A percentile compares a stretch with the other conserved stretches of the same genome.
Conservation (phyloP, 176 grass and related monocot species). For the Aegilops speltoides region DNA sequence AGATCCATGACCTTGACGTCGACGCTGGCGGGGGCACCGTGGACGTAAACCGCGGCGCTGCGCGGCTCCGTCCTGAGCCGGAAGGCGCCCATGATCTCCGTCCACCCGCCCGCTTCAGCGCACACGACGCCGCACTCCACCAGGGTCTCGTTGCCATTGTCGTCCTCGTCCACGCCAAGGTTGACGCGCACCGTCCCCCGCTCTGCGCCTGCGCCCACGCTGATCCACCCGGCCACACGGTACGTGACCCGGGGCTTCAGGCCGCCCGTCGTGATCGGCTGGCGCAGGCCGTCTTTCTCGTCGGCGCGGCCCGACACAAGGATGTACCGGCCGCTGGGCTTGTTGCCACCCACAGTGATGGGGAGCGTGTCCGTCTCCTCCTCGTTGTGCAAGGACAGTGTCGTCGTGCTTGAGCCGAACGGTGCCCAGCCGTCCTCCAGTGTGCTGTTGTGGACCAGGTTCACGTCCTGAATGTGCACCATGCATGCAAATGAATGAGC, state of each 20-base stretch:
- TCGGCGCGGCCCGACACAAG: not conserved
- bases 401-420: slow-evolving; percentile 30
- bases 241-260: slow-evolving; percentile 40
- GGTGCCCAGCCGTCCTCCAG: slow-evolving; percentile 6
- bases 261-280: not conserved
- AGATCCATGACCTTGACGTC: slow-evolving; percentile 51
- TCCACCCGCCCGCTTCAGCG: slow-evolving; percentile 20
- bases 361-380: not conserved
- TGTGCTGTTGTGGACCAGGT: slow-evolving; percentile 17
- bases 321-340: slow-evolving; percentile 31
- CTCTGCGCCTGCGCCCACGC: not conserved
- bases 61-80: slow-evolving; percentile 3
- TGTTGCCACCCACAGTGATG: not conserved
- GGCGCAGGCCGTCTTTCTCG: slow-evolving; percentile 33
- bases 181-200: not conserved
- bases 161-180: slow-evolving; percentile 30
- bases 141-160: not conserved
- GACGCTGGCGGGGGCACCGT: slow-evolving; percentile 33
- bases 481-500: too few species aligned
- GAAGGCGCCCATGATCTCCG: slow-evolving; percentile 51
- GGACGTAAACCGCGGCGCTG: slow-evolving; percentile 25
- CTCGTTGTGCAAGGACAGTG: slow-evolving; percentile 19
- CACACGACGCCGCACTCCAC: slow-evolving; percentile 31
- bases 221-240: slow-evolving; percentile 43
- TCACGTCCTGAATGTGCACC: slow-evolving; percentile 16